Evolutionary conservation across 2,329 filamentous ascomycete genomes (phyloP).

Genomic region (Phaeosphaeriaceae sp.): DNA sequence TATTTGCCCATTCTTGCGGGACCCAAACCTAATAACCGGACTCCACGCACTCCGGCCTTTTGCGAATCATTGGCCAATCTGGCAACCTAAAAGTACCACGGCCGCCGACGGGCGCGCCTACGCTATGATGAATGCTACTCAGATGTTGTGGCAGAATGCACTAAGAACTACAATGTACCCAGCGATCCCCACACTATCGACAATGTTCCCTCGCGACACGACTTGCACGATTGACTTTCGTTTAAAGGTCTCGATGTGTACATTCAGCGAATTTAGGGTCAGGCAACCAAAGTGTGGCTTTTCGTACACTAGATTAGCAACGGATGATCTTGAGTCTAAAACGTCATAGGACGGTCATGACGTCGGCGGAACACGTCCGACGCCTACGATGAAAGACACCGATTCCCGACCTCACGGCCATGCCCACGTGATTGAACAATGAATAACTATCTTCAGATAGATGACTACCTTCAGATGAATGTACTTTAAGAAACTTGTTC

Average conservation of each 20-base stretch:
- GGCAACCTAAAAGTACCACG: neutral
- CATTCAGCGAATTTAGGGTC: too few relatives aligned
- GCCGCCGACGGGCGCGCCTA: neutral
- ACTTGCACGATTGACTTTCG: too few relatives aligned
- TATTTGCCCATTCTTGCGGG: too few relatives aligned
- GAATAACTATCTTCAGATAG: neutral
- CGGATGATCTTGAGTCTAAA: neutral
- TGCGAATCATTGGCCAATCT: neutral
- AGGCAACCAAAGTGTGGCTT: too few relatives aligned
- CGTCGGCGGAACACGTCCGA: too few relatives aligned
- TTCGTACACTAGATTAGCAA: neutral
- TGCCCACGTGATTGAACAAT: neutral
- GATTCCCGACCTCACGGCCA: neutral
- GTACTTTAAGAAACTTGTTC: neutral
- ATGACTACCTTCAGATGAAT: neutral
- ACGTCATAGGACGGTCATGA: neutral
- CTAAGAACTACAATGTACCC: neutral
- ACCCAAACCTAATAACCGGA: neutral
- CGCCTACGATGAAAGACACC: neutral
- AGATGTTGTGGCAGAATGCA: neutral
- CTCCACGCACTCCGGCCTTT: neutral
- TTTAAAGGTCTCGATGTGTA: too few relatives aligned
- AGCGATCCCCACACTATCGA: too few relatives aligned
- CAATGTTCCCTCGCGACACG: too few relatives aligned
- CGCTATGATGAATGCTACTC: neutral